These are phyloP conservation scores for Fusarium sp. DNA, from an alignment of 2,329 filamentous ascomycete genomes.

Conservation along the genomic window DNA sequence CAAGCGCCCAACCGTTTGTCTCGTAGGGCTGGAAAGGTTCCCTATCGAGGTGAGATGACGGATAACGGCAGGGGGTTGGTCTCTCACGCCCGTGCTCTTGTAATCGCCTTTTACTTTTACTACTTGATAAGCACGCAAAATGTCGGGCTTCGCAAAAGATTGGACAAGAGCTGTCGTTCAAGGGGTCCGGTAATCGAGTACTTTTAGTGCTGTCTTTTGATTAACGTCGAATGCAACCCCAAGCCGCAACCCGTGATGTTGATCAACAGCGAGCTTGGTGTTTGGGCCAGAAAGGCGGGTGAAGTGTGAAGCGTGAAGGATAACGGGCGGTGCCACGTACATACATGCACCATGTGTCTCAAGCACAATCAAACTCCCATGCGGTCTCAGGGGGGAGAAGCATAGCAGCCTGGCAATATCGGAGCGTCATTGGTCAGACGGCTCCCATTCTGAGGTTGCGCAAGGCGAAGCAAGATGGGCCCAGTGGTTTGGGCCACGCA, in stretches of 20 bases:
- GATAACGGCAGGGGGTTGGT: neutral
- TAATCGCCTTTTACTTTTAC: neutral
- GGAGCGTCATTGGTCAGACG: slow-evolving; percentile 24
- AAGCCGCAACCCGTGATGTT: slow-evolving; percentile 27
- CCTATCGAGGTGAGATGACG: slow-evolving; percentile 1
- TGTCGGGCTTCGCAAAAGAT: slow-evolving; percentile 29
- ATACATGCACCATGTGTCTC: slow-evolving; percentile 17
- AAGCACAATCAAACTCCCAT: slow-evolving; percentile 18
- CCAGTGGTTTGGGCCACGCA: slow-evolving; percentile 27
- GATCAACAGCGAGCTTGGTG: slow-evolving; percentile 31
- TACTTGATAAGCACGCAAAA: slow-evolving; percentile 36
- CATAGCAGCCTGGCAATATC: slow-evolving; percentile 41
- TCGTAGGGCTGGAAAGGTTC: slow-evolving; percentile 35
- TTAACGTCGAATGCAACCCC: slow-evolving; percentile 30
- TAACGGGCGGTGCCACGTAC: slow-evolving; percentile 43
- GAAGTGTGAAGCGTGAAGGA: slow-evolving; percentile 37
- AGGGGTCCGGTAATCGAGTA: slow-evolving; percentile 3
- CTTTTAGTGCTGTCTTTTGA: slow-evolving; percentile 4
- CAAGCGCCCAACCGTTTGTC: slow-evolving; percentile 30
- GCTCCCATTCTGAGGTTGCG: slow-evolving; percentile 13
- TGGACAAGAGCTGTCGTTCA: slow-evolving; percentile 11
- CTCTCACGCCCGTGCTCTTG: slow-evolving; percentile 18
- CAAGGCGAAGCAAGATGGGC: slow-evolving; percentile 39
- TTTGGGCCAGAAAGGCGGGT: slow-evolving; percentile 19
- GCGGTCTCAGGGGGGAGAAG: slow-evolving; percentile 31